phyloP scores from a whole-genome alignment of 176 grass and related monocot species.

The Olyra latifolia region DNA sequence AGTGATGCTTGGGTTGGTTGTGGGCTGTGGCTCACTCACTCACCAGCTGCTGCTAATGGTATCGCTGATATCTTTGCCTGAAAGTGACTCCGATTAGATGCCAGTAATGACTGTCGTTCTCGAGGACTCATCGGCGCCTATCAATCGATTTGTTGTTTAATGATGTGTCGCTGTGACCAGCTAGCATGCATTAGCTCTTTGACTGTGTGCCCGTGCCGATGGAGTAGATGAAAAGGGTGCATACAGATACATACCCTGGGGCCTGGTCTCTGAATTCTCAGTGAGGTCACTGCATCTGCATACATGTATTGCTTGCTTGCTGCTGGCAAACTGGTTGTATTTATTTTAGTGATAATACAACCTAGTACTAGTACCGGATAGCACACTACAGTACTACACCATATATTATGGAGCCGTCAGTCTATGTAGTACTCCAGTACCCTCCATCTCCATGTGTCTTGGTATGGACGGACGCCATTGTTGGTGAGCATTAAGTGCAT shows the following conservation, averaged over 20 bases:
- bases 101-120: neutral
- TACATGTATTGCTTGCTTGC: neutral
- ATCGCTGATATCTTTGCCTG: neutral
- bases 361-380: neutral
- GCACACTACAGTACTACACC: neutral
- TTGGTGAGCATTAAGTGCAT: neutral
- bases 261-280: neutral
- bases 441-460: neutral
- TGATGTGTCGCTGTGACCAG: conserved; percentile 28
- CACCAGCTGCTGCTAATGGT: too few relatives aligned
- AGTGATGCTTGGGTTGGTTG: neutral
- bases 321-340: neutral
- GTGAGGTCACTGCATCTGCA: neutral
- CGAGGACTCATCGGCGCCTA: neutral
- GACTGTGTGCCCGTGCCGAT: neutral
- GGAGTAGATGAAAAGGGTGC: conserved; percentile 17
- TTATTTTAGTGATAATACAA: neutral
- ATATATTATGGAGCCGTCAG: neutral
- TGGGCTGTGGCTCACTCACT: neutral
- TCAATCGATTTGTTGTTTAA: conserved; percentile 13
- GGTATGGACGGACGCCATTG: neutral
- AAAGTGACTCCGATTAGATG: conserved; percentile 1
- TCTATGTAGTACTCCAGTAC: neutral
- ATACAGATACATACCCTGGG: too few relatives aligned
- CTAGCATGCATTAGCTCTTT: conserved; percentile 15